Conservation (phyloP, 257 asterid genomes). For the Coffea canephora region DNA sequence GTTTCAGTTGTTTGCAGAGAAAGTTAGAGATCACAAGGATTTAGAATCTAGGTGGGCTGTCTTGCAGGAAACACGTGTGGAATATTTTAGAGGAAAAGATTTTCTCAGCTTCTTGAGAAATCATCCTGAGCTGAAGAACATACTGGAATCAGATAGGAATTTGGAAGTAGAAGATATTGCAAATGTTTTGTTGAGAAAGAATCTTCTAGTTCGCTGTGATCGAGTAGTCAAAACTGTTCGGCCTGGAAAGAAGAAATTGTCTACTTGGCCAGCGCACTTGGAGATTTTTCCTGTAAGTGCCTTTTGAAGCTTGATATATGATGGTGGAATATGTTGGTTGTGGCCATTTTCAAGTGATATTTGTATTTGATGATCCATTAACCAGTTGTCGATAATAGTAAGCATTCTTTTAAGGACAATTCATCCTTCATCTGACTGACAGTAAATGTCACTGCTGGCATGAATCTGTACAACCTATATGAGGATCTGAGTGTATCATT, state of each 20-base stretch:
- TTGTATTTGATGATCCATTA: background rate
- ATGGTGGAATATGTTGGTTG: background rate
- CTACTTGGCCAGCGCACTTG: conserved; percentile 98
- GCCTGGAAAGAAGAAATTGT: conserved; percentile 89
- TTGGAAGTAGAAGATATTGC: conserved; percentile 80
- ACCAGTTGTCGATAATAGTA: background rate
- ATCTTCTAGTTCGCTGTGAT: conserved; percentile 87
- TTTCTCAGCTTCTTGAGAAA: conserved; percentile 73
- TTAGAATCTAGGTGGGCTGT: conserved; percentile 98
- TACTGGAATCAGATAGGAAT: conserved; percentile 70
- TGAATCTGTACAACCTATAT: too few relatives aligned
- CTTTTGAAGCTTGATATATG: background rate
- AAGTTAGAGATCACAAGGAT: conserved; percentile 92
- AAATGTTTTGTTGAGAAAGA: conserved; percentile 69
- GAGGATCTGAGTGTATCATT: background rate
- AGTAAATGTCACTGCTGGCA: background rate
- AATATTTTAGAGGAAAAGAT: conserved; percentile 94
- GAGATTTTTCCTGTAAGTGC: conserved; percentile 80
- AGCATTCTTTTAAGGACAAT: background rate
- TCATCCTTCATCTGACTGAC: background rate
- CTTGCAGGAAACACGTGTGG: conserved; percentile 97
- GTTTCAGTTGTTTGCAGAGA: conserved; percentile 89
- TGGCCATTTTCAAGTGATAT: background rate
- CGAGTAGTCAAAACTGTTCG: conserved; percentile 94
- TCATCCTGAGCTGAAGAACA: conserved; percentile 72